Base-by-base conservation (phyloP, 768 basidiomycete species). In the Coprinopsis marcescibilis region DNA sequence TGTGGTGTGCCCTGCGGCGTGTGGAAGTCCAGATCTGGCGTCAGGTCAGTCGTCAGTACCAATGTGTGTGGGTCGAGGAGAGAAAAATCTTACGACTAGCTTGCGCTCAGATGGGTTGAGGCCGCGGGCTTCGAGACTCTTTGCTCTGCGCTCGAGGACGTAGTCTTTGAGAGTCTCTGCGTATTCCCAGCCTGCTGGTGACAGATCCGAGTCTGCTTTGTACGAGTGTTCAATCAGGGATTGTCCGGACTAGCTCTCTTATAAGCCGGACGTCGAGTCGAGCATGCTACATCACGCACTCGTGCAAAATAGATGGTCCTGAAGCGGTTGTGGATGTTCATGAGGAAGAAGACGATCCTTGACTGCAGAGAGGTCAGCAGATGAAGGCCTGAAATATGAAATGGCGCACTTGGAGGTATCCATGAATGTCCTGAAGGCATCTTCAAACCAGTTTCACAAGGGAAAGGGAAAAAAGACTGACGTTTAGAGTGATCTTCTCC, bases 151-250 rank as follows among this genome's bases (percentile, higher is more conserved):
- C 34, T 91, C 82, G 6, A 89, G 71, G 15, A 99, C 87, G 52
- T 95, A 95, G 34, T 96, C 89, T 56, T 86, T 92, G 50, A 99
- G 70, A 32, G 74, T 76, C 54, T 90, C 87, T 2, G 94, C 85
- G 54, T 99, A 99, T 50, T 96, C 93, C 89, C 91, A 92, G 2
- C 96, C 96, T 0, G 83, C 85, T 2, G 89, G 87, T 1, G 94
- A 96, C 8, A 99, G 77, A 63, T 98, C 95, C 1, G 94, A 92
- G 59, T 99, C 96, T 29, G 96, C 94, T 67, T 94, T 95, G 75
- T 94, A 98, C 4, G 95, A 98, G 61, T 98, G 96, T 62, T 99
- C 96, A 56, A 97, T 93, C 48, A 97, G 73, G 11, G 92, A 95
- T 74, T 94, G 93, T n/a, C 96, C 96, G 14, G 94, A 95, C 93